Evolutionary conservation across 345 rosid species (phyloP).

Genomic region (Eucalyptus pauciflora): DNA sequence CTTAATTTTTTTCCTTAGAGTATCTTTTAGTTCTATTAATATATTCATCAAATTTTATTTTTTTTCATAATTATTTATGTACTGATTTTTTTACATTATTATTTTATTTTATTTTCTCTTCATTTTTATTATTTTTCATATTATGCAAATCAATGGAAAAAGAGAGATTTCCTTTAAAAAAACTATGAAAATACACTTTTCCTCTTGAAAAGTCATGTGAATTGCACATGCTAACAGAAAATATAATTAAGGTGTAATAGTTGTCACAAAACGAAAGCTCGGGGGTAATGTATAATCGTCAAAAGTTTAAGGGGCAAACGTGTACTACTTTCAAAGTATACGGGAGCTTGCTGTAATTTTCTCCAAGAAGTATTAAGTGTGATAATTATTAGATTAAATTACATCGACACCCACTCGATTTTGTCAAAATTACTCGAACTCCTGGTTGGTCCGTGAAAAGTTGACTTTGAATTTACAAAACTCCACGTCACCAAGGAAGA

Average conservation of each 20-base stretch:
- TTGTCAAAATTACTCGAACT: not conserved
- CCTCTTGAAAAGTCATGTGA: not conserved
- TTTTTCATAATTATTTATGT: not conserved
- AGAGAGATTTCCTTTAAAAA: not conserved
- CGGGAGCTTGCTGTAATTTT: not conserved
- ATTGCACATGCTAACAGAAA: not conserved
- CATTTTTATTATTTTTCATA: not conserved
- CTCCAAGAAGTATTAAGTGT: not conserved
- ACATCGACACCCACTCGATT: not conserved
- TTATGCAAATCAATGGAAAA: not conserved
- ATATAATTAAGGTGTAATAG: not conserved
- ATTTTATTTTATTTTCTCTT: not conserved
- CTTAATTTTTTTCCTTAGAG: not conserved
- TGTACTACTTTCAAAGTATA: not conserved
- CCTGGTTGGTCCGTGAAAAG: not conserved
- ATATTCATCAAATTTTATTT: not conserved
- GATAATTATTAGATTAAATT: not conserved
- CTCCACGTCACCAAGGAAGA: not conserved
- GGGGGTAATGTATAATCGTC: not conserved
- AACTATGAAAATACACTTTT: not conserved
- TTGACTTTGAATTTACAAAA: not conserved
- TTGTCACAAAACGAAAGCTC: not conserved
- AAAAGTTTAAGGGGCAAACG: not conserved
- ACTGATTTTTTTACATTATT: not conserved
- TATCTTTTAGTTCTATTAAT: not conserved